Evolutionary conservation across 139 green algal species (phyloP).

Genomic region (Ostreobium quekettii): DNA sequence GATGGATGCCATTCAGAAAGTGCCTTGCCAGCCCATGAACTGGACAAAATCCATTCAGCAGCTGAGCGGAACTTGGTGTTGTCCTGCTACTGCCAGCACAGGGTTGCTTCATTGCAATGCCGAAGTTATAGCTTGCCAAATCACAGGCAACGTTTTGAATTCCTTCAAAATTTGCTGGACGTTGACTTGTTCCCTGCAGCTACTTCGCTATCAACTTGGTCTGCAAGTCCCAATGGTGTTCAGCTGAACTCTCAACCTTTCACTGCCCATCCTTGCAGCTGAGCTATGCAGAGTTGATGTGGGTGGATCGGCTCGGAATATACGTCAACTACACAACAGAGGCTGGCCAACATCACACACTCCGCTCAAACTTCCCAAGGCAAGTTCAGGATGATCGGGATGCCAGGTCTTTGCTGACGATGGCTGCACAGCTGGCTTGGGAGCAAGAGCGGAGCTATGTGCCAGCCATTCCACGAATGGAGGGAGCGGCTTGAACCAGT

Average conservation of each 20-base stretch:
- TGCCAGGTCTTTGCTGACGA: constrained; percentile 72
- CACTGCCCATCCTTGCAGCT: constrained; percentile 39
- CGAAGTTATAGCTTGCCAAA: background rate
- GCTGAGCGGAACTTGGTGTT: too few species aligned
- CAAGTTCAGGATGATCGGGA: constrained; percentile 71
- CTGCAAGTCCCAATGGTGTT: background rate
- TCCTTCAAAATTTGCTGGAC: background rate
- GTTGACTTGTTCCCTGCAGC: background rate
- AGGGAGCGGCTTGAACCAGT: too few species aligned
- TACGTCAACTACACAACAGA: constrained; percentile 38
- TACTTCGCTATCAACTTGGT: background rate
- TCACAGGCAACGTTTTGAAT: background rate
- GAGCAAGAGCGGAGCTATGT: constrained; percentile 43
- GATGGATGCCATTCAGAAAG: background rate
- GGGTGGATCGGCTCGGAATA: constrained; percentile 74
- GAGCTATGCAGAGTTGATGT: constrained; percentile 71
- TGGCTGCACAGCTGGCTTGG: constrained; percentile 74
- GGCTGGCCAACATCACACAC: background rate
- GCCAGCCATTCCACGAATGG: too few species aligned
- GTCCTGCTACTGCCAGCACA: background rate
- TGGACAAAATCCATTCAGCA: too few species aligned
- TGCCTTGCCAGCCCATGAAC: background rate
- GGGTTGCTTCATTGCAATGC: background rate
- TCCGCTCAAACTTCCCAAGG: constrained; percentile 63
- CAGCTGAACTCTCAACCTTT: background rate